Evolutionary conservation across 129 eudicot species (phyloP).

Genomic region (Tagetes patula): DNA sequence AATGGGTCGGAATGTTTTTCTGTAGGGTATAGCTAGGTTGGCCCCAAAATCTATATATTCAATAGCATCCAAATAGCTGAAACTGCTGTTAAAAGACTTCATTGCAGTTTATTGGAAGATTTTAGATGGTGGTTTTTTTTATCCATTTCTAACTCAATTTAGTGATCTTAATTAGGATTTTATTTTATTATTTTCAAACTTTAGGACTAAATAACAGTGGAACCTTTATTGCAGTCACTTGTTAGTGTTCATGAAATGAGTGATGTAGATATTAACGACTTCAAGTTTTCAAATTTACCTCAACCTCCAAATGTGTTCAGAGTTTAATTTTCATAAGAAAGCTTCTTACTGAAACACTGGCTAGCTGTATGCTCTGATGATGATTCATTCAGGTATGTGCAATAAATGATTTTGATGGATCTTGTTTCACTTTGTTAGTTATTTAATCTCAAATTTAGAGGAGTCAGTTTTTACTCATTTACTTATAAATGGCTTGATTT

Average conservation of each 20-base stretch:
- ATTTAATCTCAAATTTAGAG: too few relatives aligned
- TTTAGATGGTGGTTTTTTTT: constrained; percentile 51
- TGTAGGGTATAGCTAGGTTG: too few relatives aligned
- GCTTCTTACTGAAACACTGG: too few relatives aligned
- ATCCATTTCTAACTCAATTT: neutral
- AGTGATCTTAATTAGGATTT: neutral
- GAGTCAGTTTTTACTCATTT: too few relatives aligned
- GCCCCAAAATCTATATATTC: neutral
- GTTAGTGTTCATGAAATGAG: constrained; percentile 43
- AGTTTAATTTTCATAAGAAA: too few relatives aligned
- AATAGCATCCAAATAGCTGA: constrained; percentile 74
- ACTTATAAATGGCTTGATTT: too few relatives aligned
- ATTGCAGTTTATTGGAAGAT: constrained; percentile 48
- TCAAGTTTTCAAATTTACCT: constrained; percentile 52
- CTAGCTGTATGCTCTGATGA: too few relatives aligned
- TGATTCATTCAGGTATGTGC: too few relatives aligned
- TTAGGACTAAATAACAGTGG: constrained; percentile 47
- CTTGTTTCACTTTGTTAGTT: too few relatives aligned
- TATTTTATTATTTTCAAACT: neutral
- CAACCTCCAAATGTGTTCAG: constrained; percentile 18
- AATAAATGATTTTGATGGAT: too few relatives aligned
- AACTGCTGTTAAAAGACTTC: constrained; percentile 58
- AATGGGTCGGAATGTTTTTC: too few relatives aligned
- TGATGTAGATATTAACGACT: constrained; percentile 45
- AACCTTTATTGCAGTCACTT: constrained; percentile 56